Conservation (phyloP, 2,329 filamentous ascomycete species). For the Neonectria coccinea region DNA sequence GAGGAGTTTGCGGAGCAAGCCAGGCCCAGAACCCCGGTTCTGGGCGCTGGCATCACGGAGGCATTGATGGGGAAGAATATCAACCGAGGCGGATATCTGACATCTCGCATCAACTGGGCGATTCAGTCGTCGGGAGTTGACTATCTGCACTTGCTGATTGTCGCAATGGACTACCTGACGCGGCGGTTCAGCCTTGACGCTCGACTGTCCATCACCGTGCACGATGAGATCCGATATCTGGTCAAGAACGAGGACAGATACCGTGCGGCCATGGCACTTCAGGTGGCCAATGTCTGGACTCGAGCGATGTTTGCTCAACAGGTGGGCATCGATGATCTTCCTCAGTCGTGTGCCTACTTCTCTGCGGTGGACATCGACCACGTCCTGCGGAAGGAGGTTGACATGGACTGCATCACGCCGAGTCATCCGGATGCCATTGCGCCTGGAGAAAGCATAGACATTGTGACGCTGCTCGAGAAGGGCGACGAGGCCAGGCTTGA, state of each 20-base stretch:
- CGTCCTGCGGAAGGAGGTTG: conserved; percentile 96
- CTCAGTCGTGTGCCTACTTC: conserved; percentile 95
- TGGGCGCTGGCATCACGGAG: conserved; percentile 96
- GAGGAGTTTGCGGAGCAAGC: conserved; percentile 99
- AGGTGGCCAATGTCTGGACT: conserved; percentile 96
- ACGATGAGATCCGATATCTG: conserved; percentile 96
- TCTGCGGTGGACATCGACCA: conserved; percentile 95
- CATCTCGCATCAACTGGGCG: conserved; percentile 97
- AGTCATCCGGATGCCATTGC: conserved; percentile 83
- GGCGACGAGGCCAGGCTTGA: conserved; percentile 77
- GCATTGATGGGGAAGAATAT: conserved; percentile 91
- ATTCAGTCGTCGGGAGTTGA: conserved; percentile 98
- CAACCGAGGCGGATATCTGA: conserved; percentile 91
- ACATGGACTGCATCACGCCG: conserved; percentile 97
- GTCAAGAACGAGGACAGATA: conserved; percentile 89
- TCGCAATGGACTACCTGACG: conserved; percentile 93
- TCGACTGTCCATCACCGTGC: conserved; percentile 91
- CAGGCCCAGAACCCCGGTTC: conserved; percentile 86
- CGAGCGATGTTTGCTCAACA: conserved; percentile 97
- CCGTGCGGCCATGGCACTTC: conserved; percentile 88
- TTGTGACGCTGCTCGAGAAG: conserved; percentile 79
- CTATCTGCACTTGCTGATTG: conserved; percentile 92
- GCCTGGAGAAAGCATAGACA: conserved; percentile 88
- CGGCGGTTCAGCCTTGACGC: conserved; percentile 87
- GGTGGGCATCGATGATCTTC: conserved; percentile 93